Base-by-base conservation (phyloP, 768 basidiomycete species). In the Leccinum rimulosum region DNA sequence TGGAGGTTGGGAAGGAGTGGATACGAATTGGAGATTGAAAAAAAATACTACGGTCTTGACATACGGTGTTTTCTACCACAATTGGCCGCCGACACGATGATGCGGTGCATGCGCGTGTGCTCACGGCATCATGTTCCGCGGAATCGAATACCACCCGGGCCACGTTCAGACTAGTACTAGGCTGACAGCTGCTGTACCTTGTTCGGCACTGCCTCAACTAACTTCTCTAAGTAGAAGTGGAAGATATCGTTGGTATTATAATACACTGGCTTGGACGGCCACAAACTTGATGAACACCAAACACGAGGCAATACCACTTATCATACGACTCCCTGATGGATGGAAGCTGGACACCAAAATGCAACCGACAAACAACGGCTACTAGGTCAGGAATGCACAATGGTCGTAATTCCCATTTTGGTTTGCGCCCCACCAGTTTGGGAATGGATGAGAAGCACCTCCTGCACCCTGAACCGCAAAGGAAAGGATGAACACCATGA, bases 351-450 rank as follows among this genome's bases (percentile, higher is more conserved):
- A 15, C 17, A 40, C 36, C 15, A 7, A 38, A 3, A 38, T 15
- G 33, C 12, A 35, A 38, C 36, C 15, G 15, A n/a, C 40, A 9
- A 19, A 43, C 10, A 43, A 19, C 40, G n/a, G 10, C 12, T 17
- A 11, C 54, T 67, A 68, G 10, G 56, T 62, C 40, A 72, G 40
- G 50, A 47, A 64, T 50, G 66, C 58, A 48, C 71, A 71, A 33
- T 4, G 71, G 27, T 71, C 70, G 30, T 70, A 75, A 65, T 77
- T 73, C 62, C 81, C 82, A 30, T 68, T 69, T 61, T 84, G 82
- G 64, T 84, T 82, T 11, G 82, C 82, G 5, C 80, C 82, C 83
- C 82, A 84, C 84, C 82, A 84, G 62, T 72, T 67, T 10, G 83
- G 80, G 75, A 84, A 84, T 25, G 78, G 65, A 62, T 83, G 79